Conservation (phyloP, 2,329 filamentous ascomycete species). For the Penicillium expansum region DNA sequence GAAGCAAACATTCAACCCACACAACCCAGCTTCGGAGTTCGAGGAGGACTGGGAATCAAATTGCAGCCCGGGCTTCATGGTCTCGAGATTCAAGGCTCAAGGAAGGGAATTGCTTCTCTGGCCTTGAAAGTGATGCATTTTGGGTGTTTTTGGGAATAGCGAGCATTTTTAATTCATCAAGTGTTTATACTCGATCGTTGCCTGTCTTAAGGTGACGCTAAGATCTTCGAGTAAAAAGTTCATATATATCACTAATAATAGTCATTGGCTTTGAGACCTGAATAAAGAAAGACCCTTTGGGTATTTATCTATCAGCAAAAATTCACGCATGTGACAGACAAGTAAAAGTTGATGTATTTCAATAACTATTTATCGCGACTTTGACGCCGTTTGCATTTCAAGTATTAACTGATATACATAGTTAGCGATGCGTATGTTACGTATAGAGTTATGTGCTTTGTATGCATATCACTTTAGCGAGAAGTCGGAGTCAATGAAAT, state of each 20-base stretch:
- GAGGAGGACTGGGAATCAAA: background rate
- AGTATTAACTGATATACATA: background rate
- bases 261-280: background rate
- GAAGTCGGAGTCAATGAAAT: background rate
- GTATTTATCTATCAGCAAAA: too few relatives aligned
- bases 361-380: background rate
- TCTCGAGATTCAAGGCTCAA: background rate
- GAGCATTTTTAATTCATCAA: background rate
- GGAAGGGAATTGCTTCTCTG: background rate
- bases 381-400: too few relatives aligned
- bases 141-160: background rate
- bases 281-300: background rate
- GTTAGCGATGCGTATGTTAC: background rate
- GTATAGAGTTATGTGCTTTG: background rate
- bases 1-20: background rate
- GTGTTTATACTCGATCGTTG: background rate
- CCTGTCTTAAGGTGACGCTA: background rate
- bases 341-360: background rate
- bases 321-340: background rate
- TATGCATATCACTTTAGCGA: background rate
- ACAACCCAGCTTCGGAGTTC: background rate
- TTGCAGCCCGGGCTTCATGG: background rate
- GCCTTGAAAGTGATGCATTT: background rate
- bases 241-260: background rate
- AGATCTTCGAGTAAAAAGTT: background rate